These are phyloP conservation scores for Xerocomus spinulosus DNA, from an alignment of 768 basidiomycete species.

Conservation along the genomic window DNA sequence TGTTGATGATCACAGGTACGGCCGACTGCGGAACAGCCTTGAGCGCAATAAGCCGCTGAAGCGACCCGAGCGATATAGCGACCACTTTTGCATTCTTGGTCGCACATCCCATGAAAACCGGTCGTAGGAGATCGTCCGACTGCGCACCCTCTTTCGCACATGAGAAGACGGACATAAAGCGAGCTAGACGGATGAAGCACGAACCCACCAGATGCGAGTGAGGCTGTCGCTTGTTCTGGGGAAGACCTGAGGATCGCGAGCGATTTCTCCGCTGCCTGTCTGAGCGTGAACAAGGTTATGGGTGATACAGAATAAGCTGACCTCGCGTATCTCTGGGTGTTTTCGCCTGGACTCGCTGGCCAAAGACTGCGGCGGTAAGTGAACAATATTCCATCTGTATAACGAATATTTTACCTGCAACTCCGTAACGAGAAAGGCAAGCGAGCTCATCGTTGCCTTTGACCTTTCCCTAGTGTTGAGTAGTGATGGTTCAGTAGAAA, in stretches of 20 bases:
- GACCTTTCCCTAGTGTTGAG: too few relatives aligned
- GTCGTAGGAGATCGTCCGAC: conserved; percentile 75
- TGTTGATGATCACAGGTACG: conserved; percentile 74
- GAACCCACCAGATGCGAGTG: conserved; percentile 63
- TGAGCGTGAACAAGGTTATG: conserved; percentile 5
- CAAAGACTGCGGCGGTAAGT: conserved; percentile 52
- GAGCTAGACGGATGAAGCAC: conserved; percentile 18
- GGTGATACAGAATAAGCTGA: conserved; percentile 27
- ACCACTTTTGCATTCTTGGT: conserved; percentile 94
- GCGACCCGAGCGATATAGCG: conserved; percentile 83
- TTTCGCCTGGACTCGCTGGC: conserved; percentile 85
- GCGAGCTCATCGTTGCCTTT: conserved; percentile 49
- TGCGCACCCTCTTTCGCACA: conserved; percentile 60
- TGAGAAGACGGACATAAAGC: conserved; percentile 8
- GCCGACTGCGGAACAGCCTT: conserved; percentile 79
- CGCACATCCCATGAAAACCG: conserved; percentile 90
- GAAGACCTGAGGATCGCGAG: conserved; percentile 75
- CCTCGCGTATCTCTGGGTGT: conserved; percentile 92
- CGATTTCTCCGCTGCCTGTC: conserved; percentile 83
- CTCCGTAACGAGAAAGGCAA: conserved; percentile 69
- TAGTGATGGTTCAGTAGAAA: too few relatives aligned
- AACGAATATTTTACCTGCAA: conserved; percentile 47
- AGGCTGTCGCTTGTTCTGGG: conserved; percentile 71
- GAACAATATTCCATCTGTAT: conserved; percentile 1
- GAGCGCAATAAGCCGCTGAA: conserved; percentile 85